A percentile compares a stretch with the other conserved stretches of the same genome.
Evolutionary conservation across 768 basidiomycete species (phyloP).

Genomic region (Dendrothele bispora): DNA sequence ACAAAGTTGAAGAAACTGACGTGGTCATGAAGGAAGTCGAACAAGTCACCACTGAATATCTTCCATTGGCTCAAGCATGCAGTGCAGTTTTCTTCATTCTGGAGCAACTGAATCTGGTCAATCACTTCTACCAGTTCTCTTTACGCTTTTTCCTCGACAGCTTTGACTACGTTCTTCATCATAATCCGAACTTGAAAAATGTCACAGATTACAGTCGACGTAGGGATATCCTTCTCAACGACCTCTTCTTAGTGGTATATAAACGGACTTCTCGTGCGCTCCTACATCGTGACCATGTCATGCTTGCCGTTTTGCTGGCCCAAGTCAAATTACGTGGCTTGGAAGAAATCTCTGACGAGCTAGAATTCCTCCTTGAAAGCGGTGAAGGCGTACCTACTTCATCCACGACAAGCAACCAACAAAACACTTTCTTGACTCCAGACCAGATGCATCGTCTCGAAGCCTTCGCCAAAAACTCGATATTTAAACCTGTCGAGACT

Average conservation of each 20-base stretch:
- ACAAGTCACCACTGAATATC: constrained; percentile 91
- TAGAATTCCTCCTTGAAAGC: constrained; percentile 91
- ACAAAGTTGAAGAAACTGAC: constrained; percentile 96
- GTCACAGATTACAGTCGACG: constrained; percentile 73
- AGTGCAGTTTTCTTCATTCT: constrained; percentile 96
- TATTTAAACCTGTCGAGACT: constrained; percentile 76
- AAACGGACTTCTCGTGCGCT: constrained; percentile 88
- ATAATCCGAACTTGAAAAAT: constrained; percentile 86
- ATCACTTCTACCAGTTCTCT: constrained; percentile 99
- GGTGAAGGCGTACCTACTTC: constrained; percentile 59
- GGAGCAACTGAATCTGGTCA: constrained; percentile 90
- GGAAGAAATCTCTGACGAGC: constrained; percentile 79
- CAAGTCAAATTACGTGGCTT: constrained; percentile 83
- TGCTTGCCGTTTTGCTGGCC: constrained; percentile 87
- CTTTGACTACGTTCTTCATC: constrained; percentile 91
- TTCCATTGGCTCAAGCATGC: constrained; percentile 93
- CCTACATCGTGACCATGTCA: constrained; percentile 85
- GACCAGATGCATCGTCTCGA: constrained; percentile 73
- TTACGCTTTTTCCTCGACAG: constrained; percentile 97
- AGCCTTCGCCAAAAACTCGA: constrained; percentile 64
- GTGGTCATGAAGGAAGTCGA: constrained; percentile 95
- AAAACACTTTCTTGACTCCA: constrained; percentile 52
- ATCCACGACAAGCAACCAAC: constrained; percentile 30
- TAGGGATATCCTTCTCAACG: constrained; percentile 78
- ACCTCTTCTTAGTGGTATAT: constrained; percentile 88